Percentiles rank a stretch among this genome's conserved stretches.
phyloP scores from a whole-genome alignment of 2,329 filamentous ascomycete genomes.

The Apiospora kogelbergensis region DNA sequence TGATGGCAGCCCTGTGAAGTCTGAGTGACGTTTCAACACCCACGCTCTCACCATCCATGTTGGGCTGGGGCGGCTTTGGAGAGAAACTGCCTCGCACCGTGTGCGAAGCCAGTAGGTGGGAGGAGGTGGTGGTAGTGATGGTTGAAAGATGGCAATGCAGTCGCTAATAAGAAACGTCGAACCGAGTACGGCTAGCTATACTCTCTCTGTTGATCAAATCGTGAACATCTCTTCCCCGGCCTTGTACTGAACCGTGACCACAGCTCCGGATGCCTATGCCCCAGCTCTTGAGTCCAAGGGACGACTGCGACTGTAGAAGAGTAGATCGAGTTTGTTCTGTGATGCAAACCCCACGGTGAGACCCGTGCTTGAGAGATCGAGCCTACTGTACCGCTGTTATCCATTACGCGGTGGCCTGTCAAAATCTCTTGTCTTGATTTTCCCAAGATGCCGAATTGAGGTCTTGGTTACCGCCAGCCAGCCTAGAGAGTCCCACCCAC shows the following conservation, averaged over 20 bases:
- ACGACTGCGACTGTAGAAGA: not conserved
- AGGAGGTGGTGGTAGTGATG: not conserved
- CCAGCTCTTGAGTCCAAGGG: not conserved
- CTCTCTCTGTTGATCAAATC: not conserved
- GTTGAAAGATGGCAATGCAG: not conserved
- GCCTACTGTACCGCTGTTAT: conserved; percentile 9
- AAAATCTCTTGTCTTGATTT: conserved; percentile 4
- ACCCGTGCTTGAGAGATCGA: conserved; percentile 10
- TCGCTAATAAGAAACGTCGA: not conserved
- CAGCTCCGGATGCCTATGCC: not conserved
- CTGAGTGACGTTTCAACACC: not conserved
- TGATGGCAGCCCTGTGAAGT: not conserved
- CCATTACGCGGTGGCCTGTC: conserved; percentile 1
- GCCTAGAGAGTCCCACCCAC: not conserved
- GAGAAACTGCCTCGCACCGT: not conserved
- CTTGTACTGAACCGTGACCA: not conserved
- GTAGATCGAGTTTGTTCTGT: not conserved
- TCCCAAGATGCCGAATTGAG: conserved; percentile 6
- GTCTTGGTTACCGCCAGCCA: not conserved
- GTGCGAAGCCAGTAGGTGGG: not conserved
- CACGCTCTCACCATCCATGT: not conserved
- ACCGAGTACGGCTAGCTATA: not conserved
- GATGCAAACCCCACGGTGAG: conserved; percentile 12
- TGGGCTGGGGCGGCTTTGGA: conserved; percentile 1
- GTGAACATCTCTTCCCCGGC: not conserved